Evolutionary conservation across 2,329 filamentous ascomycete genomes (phyloP).

Genomic region (Dothideomycetes sp.): DNA sequence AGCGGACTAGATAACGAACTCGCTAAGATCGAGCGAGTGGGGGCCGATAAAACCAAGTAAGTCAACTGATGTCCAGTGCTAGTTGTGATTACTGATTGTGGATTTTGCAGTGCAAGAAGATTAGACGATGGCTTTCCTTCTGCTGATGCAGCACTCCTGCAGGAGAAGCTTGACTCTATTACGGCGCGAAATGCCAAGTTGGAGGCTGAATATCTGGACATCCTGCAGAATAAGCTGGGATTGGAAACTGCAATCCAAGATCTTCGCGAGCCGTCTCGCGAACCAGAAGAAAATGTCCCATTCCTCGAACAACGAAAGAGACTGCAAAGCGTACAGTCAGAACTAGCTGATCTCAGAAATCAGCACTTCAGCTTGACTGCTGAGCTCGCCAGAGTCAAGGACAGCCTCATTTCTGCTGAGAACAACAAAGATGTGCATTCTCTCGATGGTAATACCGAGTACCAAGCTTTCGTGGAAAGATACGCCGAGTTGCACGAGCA

Average conservation of each 20-base stretch:
- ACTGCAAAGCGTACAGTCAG: constrained; percentile 9
- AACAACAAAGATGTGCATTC: constrained; percentile 8
- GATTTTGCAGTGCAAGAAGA: constrained; percentile 1
- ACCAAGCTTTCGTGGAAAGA: constrained; percentile 9
- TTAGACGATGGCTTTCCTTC: constrained; percentile 1
- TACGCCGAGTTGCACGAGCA: constrained; percentile 12
- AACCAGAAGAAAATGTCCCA: constrained; percentile 13
- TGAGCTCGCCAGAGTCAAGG: constrained; percentile 13
- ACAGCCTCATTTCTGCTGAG: constrained; percentile 7
- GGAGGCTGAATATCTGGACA: constrained; percentile 29
- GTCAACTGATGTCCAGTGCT: constrained; percentile 1
- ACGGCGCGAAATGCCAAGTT: constrained; percentile 24
- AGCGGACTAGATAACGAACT: constrained; percentile 31
- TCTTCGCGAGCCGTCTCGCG: constrained; percentile 24
- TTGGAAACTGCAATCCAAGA: constrained; percentile 24
- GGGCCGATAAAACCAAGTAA: constrained; percentile 11
- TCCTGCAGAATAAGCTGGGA: constrained; percentile 25
- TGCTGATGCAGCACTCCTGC: constrained; percentile 21
- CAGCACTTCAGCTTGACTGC: constrained; percentile 11
- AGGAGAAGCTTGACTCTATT: constrained; percentile 29
- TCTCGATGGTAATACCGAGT: constrained; percentile 10
- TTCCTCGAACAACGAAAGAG: constrained; percentile 14
- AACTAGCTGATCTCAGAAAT: constrained; percentile 21
- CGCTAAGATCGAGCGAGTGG: constrained; percentile 18
- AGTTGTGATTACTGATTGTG: background rate